These are phyloP conservation scores for Mariannaea elegans DNA, from an alignment of 2,329 filamentous ascomycete species.

Conservation along the genomic window DNA sequence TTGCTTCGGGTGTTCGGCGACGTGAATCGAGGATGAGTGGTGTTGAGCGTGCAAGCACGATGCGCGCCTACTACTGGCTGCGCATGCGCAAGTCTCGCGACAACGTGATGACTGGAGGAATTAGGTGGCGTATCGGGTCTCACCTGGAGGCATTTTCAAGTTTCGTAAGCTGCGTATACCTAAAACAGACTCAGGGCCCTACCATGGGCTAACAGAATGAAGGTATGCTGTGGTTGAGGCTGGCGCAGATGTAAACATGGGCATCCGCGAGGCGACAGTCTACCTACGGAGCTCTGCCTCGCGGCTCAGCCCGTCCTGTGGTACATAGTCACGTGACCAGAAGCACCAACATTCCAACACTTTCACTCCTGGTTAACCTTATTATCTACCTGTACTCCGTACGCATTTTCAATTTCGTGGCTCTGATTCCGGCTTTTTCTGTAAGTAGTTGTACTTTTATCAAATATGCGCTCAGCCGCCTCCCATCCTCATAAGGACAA, in stretches of 20 bases:
- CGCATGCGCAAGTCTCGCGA: constrained; percentile 10
- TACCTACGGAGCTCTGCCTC: background rate
- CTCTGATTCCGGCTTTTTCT: no score
- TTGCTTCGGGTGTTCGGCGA: constrained; percentile 13
- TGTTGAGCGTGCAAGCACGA: constrained; percentile 11
- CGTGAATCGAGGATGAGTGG: background rate
- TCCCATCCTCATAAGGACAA: background rate
- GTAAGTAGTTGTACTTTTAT: no score
- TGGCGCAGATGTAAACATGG: background rate
- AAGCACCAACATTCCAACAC: background rate
- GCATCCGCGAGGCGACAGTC: background rate
- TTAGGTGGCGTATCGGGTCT: constrained; percentile 3
- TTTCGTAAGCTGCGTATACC: background rate
- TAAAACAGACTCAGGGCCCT: background rate
- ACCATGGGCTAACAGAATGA: background rate
- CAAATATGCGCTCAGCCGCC: no score
- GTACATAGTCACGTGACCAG: background rate
- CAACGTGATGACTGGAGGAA: background rate
- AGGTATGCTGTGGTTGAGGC: background rate
- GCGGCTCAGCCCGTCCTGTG: background rate
- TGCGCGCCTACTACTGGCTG: constrained; percentile 10
- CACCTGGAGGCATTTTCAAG: constrained; percentile 41
- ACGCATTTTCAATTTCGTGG: no score
- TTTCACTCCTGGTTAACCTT: no score
- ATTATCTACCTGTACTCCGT: no score